phyloP scores from a whole-genome alignment of 2,329 filamentous ascomycete species.

The Gaeumannomyces tritici region DNA sequence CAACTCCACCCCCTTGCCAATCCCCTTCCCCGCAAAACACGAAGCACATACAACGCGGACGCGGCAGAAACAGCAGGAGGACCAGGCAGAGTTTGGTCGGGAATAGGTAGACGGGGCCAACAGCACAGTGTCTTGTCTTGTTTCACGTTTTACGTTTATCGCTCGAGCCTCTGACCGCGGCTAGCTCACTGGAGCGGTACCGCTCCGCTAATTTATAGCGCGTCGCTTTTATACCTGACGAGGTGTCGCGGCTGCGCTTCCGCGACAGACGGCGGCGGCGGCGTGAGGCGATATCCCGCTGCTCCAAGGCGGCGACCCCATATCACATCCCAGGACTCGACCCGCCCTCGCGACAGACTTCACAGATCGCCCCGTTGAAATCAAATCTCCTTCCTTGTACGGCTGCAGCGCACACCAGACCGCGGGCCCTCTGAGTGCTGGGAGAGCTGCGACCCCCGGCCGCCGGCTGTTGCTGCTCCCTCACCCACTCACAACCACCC shows the following conservation, averaged over 20 bases:
- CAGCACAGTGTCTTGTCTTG: neutral
- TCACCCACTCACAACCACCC: neutral
- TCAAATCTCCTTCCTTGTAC: conserved; percentile 38
- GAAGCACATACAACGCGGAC: neutral
- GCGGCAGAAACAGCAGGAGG: neutral
- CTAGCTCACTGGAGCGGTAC: conserved; percentile 6
- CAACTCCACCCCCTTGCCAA: neutral
- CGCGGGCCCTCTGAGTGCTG: conserved; percentile 13
- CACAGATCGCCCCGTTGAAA: conserved; percentile 24
- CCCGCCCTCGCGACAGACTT: conserved; percentile 7
- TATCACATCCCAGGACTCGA: neutral
- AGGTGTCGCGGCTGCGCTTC: neutral
- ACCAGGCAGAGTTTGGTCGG: neutral
- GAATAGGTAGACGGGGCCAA: neutral
- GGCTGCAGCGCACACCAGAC: conserved; percentile 21
- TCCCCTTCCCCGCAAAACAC: neutral
- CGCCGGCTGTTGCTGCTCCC: neutral
- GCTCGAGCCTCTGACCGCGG: neutral
- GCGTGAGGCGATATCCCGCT: neutral
- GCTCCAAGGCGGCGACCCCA: neutral
- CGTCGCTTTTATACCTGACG: conserved; percentile 15
- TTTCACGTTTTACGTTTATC: neutral
- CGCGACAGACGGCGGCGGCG: neutral
- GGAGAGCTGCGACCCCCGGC: conserved; percentile 8
- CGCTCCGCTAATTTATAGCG: conserved; percentile 15